These are phyloP conservation scores for Euphorbia lathyris DNA, from an alignment of 345 rosid species.

Conservation along the genomic window DNA sequence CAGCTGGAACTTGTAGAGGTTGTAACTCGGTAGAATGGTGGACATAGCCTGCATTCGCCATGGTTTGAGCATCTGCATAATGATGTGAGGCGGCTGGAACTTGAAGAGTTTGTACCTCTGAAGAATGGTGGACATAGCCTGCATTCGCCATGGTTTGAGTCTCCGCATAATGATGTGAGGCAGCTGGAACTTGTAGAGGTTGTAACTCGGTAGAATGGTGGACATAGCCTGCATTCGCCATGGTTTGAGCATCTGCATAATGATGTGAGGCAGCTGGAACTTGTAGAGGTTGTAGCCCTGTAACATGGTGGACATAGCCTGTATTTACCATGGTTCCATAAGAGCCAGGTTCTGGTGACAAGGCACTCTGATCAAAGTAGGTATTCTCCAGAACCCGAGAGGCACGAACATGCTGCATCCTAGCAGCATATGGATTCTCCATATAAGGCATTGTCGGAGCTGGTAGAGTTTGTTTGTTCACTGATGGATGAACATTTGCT, in stretches of 20 bases:
- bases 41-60: slow-evolving; percentile 6
- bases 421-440: slow-evolving; percentile 4
- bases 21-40: slow-evolving; percentile 24
- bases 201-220: slow-evolving; percentile 24
- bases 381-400: slow-evolving; percentile 12
- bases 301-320: slow-evolving; percentile 23
- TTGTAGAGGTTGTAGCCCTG: slow-evolving; percentile 18
- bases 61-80: background rate
- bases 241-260: background rate
- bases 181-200: slow-evolving; percentile 17
- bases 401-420: slow-evolving; percentile 3
- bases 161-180: background rate
- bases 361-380: slow-evolving; percentile 10
- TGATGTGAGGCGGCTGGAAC: slow-evolving; percentile 12
- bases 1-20: slow-evolving; percentile 17
- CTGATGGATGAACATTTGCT: slow-evolving; percentile 1
- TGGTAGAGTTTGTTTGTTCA: background rate
- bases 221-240: slow-evolving; percentile 6
- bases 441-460: slow-evolving; percentile 6
- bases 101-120: slow-evolving; percentile 18
- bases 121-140: slow-evolving; percentile 22
- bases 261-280: slow-evolving; percentile 12
- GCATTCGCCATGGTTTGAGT: slow-evolving; percentile 6
- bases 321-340: slow-evolving; percentile 16
- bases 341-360: slow-evolving; percentile 24